These are phyloP conservation scores for Sarocladium brachiariae DNA, from an alignment of 2,329 filamentous ascomycete genomes.

Conservation along the genomic window DNA sequence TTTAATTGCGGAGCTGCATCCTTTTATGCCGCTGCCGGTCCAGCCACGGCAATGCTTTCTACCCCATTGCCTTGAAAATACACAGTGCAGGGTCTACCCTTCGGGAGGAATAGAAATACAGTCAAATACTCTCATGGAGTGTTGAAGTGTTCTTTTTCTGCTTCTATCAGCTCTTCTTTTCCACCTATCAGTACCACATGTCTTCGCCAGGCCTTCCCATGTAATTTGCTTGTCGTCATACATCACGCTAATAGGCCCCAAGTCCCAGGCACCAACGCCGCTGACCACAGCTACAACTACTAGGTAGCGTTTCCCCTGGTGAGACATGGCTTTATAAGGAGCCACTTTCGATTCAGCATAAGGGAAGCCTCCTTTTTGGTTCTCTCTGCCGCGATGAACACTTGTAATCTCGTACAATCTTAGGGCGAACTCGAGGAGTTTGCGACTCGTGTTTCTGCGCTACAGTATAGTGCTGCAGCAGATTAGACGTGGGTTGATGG, in stretches of 20 bases:
- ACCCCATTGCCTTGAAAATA: too few relatives aligned
- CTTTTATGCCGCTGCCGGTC: slow-evolving; percentile 4
- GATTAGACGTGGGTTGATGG: not conserved
- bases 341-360: not conserved
- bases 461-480: not conserved
- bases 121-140: too few relatives aligned
- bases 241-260: not conserved
- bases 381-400: not conserved
- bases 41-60: too few relatives aligned
- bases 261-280: not conserved
- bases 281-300: not conserved
- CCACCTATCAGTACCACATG: not conserved
- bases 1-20: slow-evolving; percentile 8
- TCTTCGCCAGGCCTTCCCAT: not conserved
- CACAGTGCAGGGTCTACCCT: too few relatives aligned
- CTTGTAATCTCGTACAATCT: not conserved
- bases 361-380: too few relatives aligned
- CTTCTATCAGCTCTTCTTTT: too few relatives aligned
- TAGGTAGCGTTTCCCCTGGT: not conserved
- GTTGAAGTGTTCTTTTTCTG: too few relatives aligned
- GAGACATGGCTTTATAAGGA: slow-evolving; percentile 4
- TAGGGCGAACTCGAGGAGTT: not conserved
- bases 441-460: not conserved
- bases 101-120: too few relatives aligned
- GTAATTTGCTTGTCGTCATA: slow-evolving; percentile 6